A percentile compares a stretch with the other conserved stretches of the same genome.
phyloP scores from a whole-genome alignment of 2,329 filamentous ascomycete genomes.

The Escovopsis sp. region DNA sequence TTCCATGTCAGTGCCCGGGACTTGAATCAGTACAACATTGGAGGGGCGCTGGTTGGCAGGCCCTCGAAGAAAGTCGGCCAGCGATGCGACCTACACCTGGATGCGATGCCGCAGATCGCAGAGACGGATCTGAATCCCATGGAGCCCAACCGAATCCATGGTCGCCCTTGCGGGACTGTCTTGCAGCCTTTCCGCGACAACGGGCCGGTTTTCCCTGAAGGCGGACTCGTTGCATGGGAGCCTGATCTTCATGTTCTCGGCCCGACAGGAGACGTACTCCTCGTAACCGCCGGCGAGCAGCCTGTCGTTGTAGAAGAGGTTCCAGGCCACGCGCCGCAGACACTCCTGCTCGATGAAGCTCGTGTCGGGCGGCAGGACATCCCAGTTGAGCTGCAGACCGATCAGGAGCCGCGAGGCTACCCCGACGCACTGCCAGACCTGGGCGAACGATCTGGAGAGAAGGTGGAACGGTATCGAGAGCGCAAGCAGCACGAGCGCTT shows the following conservation, averaged over 20 bases:
- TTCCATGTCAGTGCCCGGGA: not conserved
- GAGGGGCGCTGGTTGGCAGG: no score
- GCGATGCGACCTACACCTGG: slow-evolving; percentile 17
- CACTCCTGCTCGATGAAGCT: slow-evolving; percentile 21
- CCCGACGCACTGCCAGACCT: slow-evolving; percentile 25
- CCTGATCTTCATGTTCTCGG: slow-evolving; percentile 23
- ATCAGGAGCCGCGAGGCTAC: slow-evolving; percentile 21
- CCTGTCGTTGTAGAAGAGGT: slow-evolving; percentile 23
- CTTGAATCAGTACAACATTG: no score
- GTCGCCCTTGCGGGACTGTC: slow-evolving; percentile 12
- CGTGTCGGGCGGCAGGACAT: slow-evolving; percentile 14
- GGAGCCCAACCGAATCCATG: slow-evolving; percentile 14
- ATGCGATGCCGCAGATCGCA: slow-evolving; percentile 23
- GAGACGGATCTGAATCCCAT: slow-evolving; percentile 20
- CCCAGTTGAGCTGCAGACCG: slow-evolving; percentile 25
- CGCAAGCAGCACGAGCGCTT: slow-evolving; percentile 19
- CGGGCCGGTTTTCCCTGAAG: slow-evolving; percentile 16
- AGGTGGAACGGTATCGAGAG: slow-evolving; percentile 22
- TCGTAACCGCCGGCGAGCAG: slow-evolving; percentile 24
- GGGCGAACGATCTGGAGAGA: slow-evolving; percentile 20
- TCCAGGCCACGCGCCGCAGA: slow-evolving; percentile 22
- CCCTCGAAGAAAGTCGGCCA: not conserved
- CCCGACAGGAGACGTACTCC: slow-evolving; percentile 22
- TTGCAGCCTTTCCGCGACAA: slow-evolving; percentile 16
- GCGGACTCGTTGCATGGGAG: slow-evolving; percentile 20